These are phyloP conservation scores for Leavenworthia alabamica DNA, from an alignment of 345 rosid species.

Conservation along the genomic window DNA sequence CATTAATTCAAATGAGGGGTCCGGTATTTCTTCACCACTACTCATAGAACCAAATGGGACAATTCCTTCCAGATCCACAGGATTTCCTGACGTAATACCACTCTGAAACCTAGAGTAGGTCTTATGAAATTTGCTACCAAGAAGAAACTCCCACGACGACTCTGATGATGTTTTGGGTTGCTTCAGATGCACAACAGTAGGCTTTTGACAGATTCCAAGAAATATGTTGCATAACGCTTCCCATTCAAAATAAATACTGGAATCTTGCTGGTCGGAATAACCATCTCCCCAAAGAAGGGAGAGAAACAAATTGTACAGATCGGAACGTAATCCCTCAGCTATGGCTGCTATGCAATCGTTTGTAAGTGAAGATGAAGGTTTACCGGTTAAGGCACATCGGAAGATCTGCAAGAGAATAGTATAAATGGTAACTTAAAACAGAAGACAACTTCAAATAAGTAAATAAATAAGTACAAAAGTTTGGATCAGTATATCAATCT, in stretches of 20 bases:
- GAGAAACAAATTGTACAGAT: constrained; percentile 65
- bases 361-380: constrained; percentile 75
- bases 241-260: constrained; percentile 67
- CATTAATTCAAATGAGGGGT: constrained; percentile 41
- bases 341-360: constrained; percentile 79
- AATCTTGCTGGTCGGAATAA: constrained; percentile 40
- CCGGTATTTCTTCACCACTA: constrained; percentile 33
- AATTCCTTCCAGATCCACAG: constrained; percentile 27
- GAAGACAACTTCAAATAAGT: constrained; percentile 7
- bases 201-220: constrained; percentile 51
- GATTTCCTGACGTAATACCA: constrained; percentile 32
- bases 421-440: constrained; percentile 1
- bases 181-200: constrained; percentile 36
- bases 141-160: constrained; percentile 88
- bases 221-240: constrained; percentile 52
- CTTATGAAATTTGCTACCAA: constrained; percentile 74
- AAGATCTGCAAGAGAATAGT: constrained; percentile 46
- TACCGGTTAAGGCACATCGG: constrained; percentile 66
- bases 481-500: neutral
- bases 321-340: constrained; percentile 75
- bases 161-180: constrained; percentile 24
- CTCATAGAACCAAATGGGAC: constrained; percentile 31
- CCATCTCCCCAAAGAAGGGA: constrained; percentile 78
- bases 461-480: constrained; percentile 13
- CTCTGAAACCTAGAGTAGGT: constrained; percentile 45